A percentile compares a stretch with the other conserved stretches of the same genome.
These are phyloP conservation scores for Ichthyophthirius multifiliis DNA, from an alignment of 169 alveolate genomes.

Conservation along the genomic window DNA sequence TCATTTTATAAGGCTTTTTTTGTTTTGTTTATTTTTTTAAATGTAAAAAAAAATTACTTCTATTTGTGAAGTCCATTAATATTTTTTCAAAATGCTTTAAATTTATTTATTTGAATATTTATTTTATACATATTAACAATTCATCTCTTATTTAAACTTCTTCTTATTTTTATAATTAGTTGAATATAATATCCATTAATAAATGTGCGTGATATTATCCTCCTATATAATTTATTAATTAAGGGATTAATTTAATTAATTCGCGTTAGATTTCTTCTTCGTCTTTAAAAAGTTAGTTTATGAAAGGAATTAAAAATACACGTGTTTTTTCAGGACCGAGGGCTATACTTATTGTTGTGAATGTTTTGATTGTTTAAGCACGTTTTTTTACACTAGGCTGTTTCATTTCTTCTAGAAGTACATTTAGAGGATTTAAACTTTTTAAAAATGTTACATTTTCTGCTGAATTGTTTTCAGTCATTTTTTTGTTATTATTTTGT, in stretches of 20 bases:
- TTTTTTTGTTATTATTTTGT: no score
- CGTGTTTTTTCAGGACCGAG: background rate
- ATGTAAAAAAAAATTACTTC: background rate
- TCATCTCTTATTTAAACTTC: background rate
- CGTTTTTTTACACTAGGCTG: background rate
- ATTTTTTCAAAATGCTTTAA: background rate
- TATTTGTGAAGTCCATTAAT: background rate
- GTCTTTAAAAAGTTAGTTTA: background rate
- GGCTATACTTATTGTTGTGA: background rate
- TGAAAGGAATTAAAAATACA: background rate
- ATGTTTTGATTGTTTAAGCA: background rate
- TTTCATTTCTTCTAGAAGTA: slow-evolving; percentile 1
- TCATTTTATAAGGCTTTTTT: background rate
- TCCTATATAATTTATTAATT: background rate
- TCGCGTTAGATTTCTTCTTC: background rate
- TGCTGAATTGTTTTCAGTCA: no score
- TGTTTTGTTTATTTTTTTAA: background rate
- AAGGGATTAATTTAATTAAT: background rate
- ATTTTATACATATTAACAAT: background rate
- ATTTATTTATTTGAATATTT: background rate
- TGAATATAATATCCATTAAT: background rate
- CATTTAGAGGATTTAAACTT: background rate
- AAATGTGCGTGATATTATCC: background rate
- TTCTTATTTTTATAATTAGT: background rate
- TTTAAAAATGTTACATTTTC: no score